Conservation (phyloP, 768 basidiomycete species). For the Suillus clintonianus region DNA sequence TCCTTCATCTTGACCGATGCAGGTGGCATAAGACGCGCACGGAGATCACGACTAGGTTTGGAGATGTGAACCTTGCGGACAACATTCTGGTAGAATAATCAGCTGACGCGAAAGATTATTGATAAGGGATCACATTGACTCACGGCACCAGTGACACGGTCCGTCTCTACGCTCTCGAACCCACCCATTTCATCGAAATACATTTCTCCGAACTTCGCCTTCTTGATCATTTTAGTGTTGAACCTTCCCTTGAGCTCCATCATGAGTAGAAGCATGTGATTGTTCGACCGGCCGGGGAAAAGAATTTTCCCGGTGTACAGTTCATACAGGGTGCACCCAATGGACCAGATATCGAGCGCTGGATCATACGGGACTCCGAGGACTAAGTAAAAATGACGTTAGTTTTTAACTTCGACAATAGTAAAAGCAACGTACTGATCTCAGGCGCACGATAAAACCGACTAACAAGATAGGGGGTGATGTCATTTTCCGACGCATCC, state of each 20-base stretch:
- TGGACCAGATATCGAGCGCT: conserved; percentile 93
- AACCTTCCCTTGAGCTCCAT: conserved; percentile 97
- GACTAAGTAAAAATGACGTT: conserved; percentile 49
- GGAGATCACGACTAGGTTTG: conserved; percentile 80
- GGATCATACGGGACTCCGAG: conserved; percentile 95
- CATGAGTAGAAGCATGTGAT: conserved; percentile 96
- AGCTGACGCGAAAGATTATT: conserved; percentile 15
- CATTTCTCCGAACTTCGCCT: conserved; percentile 85
- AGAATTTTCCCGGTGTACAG: conserved; percentile 96
- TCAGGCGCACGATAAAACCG: conserved; percentile 98
- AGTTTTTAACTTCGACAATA: conserved; percentile 14
- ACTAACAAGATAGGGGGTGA: conserved; percentile 97
- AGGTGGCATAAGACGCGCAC: conserved; percentile 80
- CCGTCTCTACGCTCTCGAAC: conserved; percentile 82
- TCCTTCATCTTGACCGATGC: conserved; percentile 80
- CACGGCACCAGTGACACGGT: conserved; percentile 82
- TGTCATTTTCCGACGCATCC: conserved; percentile 92
- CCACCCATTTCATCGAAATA: conserved; percentile 94
- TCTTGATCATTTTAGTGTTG: conserved; percentile 92
- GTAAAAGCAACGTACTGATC: conserved; percentile 69
- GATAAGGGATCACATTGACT: conserved; percentile 35
- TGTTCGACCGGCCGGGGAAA: conserved; percentile 95
- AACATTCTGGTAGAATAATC: conserved; percentile 59
- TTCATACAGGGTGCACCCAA: conserved; percentile 96
- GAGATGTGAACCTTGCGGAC: conserved; percentile 80